Percentiles rank a stretch among this genome's conserved stretches.
Evolutionary conservation across 1,284 basidiomycete species (phyloP).

Genomic region (Heliocybe sulcata): DNA sequence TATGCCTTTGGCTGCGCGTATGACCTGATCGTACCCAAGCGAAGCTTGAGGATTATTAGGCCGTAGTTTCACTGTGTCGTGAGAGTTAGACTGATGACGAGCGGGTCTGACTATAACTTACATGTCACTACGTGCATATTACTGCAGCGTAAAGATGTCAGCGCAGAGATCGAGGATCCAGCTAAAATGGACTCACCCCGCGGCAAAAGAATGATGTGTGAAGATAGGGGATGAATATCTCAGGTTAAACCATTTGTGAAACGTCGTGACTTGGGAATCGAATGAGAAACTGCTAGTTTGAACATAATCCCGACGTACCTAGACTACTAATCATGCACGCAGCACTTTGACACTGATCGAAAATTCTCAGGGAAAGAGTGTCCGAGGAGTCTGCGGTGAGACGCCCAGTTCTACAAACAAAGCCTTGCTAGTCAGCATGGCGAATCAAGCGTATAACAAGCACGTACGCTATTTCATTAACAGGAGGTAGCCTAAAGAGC

Average conservation of each 20-base stretch:
- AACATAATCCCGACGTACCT: conserved; percentile 29
- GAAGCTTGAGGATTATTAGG: conserved; percentile 66
- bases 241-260: conserved; percentile 55
- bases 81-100: conserved; percentile 6
- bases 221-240: conserved; percentile 62
- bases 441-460: background rate
- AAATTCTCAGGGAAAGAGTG: conserved; percentile 45
- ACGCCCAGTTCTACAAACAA: background rate
- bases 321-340: conserved; percentile 70
- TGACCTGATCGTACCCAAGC: conserved; percentile 58
- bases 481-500: background rate
- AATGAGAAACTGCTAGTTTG: background rate
- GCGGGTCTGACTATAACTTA: conserved; percentile 24
- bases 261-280: conserved; percentile 41
- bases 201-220: conserved; percentile 68
- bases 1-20: conserved; percentile 65
- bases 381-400: conserved; percentile 13
- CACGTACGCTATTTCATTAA: conserved; percentile 3
- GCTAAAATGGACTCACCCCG: conserved; percentile 49
- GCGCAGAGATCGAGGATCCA: conserved; percentile 4
- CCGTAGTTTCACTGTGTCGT: conserved; percentile 49
- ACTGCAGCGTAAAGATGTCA: conserved; percentile 26
- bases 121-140: conserved; percentile 81
- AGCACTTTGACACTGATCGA: conserved; percentile 72
- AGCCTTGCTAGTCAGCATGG: background rate